Evolutionary conservation across 2,329 filamentous ascomycete genomes (phyloP).

Genomic region (Lasiodiplodia sp.): DNA sequence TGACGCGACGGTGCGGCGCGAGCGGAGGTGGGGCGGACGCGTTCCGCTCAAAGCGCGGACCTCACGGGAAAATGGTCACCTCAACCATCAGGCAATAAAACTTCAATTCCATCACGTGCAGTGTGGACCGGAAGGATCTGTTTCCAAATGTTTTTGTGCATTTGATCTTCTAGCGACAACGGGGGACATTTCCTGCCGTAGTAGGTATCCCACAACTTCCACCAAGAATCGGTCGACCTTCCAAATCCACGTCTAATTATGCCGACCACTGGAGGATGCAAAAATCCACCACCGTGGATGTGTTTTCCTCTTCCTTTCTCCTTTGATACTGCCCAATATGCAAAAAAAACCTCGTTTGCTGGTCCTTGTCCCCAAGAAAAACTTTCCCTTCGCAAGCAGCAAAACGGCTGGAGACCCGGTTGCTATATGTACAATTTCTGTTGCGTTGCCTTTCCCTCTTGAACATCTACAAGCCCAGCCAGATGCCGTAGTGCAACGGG

Average conservation of each 20-base stretch:
- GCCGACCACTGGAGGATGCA: conserved; percentile 8
- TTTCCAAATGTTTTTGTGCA: conserved; percentile 26
- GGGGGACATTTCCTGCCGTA: conserved; percentile 19
- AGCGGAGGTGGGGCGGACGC: conserved; percentile 7
- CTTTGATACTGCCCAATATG: conserved; percentile 10
- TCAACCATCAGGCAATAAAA: neutral
- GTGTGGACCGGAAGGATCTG: neutral
- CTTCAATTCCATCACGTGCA: neutral
- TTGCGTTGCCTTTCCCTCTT: conserved; percentile 4
- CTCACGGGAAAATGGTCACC: neutral
- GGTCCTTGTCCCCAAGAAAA: neutral
- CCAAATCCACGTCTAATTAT: conserved; percentile 19
- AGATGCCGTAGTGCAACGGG: neutral
- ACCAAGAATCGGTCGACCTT: conserved; percentile 6
- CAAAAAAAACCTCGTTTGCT: conserved; percentile 4
- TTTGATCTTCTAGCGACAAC: conserved; percentile 27
- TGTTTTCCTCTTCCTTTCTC: neutral
- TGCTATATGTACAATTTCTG: conserved; percentile 28
- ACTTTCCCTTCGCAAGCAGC: neutral
- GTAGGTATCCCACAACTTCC: conserved; percentile 26
- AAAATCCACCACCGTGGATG: neutral
- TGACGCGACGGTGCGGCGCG: conserved; percentile 1
- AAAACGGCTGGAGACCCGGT: conserved; percentile 4
- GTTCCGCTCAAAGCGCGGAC: neutral
- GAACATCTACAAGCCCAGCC: conserved; percentile 6